Evolutionary conservation across 352 stramenopile species (phyloP).

Genomic region (Phytophthora cactorum): DNA sequence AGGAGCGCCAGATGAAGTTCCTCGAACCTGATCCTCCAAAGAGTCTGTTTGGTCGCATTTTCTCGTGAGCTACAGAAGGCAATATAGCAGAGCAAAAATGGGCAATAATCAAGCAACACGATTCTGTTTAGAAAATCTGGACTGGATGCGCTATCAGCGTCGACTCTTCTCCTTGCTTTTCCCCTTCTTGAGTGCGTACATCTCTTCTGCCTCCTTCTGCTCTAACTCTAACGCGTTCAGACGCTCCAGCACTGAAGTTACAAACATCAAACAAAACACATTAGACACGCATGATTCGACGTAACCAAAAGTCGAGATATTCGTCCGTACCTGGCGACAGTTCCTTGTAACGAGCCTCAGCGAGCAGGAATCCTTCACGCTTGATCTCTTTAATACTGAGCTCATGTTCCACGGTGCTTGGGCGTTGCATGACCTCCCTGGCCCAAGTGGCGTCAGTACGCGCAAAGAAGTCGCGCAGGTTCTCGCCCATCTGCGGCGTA

Average conservation of each 20-base stretch:
- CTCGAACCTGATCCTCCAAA: conserved; percentile 85
- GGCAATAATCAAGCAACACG: conserved; percentile 20
- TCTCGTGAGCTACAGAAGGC: conserved; percentile 36
- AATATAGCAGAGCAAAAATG: conserved; percentile 18
- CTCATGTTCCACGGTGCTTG: conserved; percentile 72
- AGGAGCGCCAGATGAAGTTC: conserved; percentile 89
- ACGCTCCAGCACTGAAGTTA: conserved; percentile 67
- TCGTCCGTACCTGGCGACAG: conserved; percentile 66
- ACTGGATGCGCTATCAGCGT: conserved; percentile 42
- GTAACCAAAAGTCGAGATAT: neutral
- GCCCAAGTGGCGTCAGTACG: conserved; percentile 81
- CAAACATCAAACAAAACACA: conserved; percentile 20
- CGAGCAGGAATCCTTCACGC: conserved; percentile 78
- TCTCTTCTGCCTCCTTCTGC: conserved; percentile 80
- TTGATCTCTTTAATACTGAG: conserved; percentile 90
- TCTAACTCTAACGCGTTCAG: conserved; percentile 82
- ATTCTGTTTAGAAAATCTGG: conserved; percentile 22
- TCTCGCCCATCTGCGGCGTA: conserved; percentile 85
- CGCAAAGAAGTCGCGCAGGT: conserved; percentile 89
- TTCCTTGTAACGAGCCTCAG: conserved; percentile 82
- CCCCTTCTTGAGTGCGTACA: conserved; percentile 82
- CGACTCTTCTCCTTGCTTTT: conserved; percentile 75
- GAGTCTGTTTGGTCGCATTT: conserved; percentile 78
- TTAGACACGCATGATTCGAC: neutral
- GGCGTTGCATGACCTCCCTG: conserved; percentile 55